Conservation (phyloP, 73 alveolate species). For the Paramecium bursaria region DNA sequence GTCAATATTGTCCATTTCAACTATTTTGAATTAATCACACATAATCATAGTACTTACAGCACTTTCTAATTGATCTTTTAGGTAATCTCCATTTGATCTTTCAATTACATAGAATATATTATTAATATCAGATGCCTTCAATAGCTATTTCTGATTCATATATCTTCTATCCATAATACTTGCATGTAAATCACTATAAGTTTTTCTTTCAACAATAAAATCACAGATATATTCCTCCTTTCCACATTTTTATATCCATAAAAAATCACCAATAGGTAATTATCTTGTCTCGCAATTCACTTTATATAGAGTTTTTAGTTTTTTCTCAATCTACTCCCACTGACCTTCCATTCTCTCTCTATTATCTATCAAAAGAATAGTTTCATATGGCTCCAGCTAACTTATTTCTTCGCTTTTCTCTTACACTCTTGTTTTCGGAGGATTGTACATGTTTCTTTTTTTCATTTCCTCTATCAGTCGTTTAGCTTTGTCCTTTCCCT, state of each 20-base stretch:
- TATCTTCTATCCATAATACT: slow-evolving; percentile 93
- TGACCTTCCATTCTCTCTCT: slow-evolving; percentile 30
- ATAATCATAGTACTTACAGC: slow-evolving; percentile 77
- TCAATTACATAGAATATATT: slow-evolving; percentile 89
- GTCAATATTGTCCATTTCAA: slow-evolving; percentile 43
- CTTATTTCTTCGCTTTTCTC: background rate
- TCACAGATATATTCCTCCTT: slow-evolving; percentile 88
- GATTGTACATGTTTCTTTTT: background rate
- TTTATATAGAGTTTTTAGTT: background rate
- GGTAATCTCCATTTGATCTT: slow-evolving; percentile 73
- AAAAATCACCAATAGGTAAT: slow-evolving; percentile 56
- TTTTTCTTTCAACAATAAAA: slow-evolving; percentile 92
- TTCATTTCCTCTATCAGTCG: background rate
- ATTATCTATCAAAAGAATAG: slow-evolving; percentile 48
- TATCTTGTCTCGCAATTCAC: slow-evolving; percentile 10
- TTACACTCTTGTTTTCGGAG: background rate
- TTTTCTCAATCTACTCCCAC: background rate
- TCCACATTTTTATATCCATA: slow-evolving; percentile 43
- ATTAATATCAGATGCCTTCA: slow-evolving; percentile 84
- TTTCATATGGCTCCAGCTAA: background rate
- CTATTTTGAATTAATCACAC: slow-evolving; percentile 73
- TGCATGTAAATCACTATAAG: slow-evolving; percentile 90
- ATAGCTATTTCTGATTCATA: slow-evolving; percentile 87
- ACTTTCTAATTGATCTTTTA: slow-evolving; percentile 62
- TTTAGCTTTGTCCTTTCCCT: slow-evolving; percentile 51